Percentiles rank a stretch among this genome's conserved stretches.
Conservation (phyloP, 805 yeast species). For the Metschnikowia noctiluminum region DNA sequence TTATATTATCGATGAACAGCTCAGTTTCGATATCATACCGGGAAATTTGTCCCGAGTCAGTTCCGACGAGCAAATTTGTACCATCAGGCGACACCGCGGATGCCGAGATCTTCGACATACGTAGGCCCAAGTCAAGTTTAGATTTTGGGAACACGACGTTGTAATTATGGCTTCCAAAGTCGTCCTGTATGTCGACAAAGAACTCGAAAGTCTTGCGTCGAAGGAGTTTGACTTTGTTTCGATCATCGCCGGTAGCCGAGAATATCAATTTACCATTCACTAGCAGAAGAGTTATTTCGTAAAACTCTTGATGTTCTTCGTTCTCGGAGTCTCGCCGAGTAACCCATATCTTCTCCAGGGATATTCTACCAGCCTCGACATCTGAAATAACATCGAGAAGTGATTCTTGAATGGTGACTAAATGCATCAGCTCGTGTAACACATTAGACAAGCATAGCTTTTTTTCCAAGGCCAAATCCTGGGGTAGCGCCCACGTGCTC, state of each 20-base stretch:
- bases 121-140: slow-evolving; percentile 3
- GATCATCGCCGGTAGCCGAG: not conserved
- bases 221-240: not conserved
- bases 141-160: slow-evolving; percentile 2
- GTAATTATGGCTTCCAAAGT: slow-evolving; percentile 1
- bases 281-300: slow-evolving; percentile 3
- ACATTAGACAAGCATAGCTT: not conserved
- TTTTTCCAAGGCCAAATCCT: slow-evolving; percentile 1
- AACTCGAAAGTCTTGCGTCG: not conserved
- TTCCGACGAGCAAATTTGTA: slow-evolving; percentile 9
- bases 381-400: slow-evolving; percentile 44
- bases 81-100: slow-evolving; percentile 8
- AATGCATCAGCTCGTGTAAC: slow-evolving; percentile 15
- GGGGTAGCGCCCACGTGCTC: not conserved
- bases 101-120: slow-evolving; percentile 2
- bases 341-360: slow-evolving; percentile 43
- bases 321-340: slow-evolving; percentile 26
- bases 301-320: slow-evolving; percentile 13
- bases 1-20: not conserved
- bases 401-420: slow-evolving; percentile 42
- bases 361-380: slow-evolving; percentile 20
- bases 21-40: slow-evolving; percentile 5
- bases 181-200: slow-evolving; percentile 4
- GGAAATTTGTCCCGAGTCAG: slow-evolving; percentile 8
- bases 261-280: slow-evolving; percentile 3